Evolutionary conservation across 129 eudicot species (phyloP).

Genomic region (Deinandra increscens): DNA sequence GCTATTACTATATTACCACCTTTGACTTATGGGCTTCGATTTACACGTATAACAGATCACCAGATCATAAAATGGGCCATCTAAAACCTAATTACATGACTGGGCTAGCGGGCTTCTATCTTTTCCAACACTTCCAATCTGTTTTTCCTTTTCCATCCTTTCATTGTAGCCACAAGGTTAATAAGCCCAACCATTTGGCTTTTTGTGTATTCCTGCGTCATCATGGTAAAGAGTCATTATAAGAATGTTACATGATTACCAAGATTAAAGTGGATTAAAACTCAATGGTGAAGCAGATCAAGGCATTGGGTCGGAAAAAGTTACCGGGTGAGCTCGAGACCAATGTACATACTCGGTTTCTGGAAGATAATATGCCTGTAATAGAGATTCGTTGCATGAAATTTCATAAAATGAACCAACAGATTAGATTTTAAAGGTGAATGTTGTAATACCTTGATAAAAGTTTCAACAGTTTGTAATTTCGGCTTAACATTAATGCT

Average conservation of each 20-base stretch:
- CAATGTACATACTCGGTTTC: conserved; percentile 95
- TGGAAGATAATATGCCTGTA: conserved; percentile 98
- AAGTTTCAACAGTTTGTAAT: conserved; percentile 74
- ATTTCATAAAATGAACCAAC: conserved; percentile 4
- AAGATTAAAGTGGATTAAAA: background rate
- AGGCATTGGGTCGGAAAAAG: conserved; percentile 15
- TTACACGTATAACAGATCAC: background rate
- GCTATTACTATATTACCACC: conserved; percentile 29
- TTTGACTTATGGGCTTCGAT: conserved; percentile 24
- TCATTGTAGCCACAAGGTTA: conserved; percentile 94
- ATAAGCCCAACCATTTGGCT: conserved; percentile 76
- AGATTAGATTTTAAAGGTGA: background rate
- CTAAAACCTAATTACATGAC: conserved; percentile 30
- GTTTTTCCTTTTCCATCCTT: conserved; percentile 94
- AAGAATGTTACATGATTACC: background rate
- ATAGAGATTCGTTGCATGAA: background rate
- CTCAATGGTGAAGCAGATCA: background rate
- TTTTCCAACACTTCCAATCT: conserved; percentile 90
- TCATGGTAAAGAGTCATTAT: background rate
- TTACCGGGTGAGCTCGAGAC: conserved; percentile 94
- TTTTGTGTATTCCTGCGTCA: conserved; percentile 77
- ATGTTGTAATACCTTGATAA: conserved; percentile 58
- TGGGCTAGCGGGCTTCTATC: conserved; percentile 48
- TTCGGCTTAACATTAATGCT: conserved; percentile 63
- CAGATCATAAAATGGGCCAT: conserved; percentile 2